A percentile compares a stretch with the other conserved stretches of the same genome.
These are phyloP conservation scores for Agarophyton chilense DNA, from an alignment of 23 red algal species.

Conservation along the genomic window DNA sequence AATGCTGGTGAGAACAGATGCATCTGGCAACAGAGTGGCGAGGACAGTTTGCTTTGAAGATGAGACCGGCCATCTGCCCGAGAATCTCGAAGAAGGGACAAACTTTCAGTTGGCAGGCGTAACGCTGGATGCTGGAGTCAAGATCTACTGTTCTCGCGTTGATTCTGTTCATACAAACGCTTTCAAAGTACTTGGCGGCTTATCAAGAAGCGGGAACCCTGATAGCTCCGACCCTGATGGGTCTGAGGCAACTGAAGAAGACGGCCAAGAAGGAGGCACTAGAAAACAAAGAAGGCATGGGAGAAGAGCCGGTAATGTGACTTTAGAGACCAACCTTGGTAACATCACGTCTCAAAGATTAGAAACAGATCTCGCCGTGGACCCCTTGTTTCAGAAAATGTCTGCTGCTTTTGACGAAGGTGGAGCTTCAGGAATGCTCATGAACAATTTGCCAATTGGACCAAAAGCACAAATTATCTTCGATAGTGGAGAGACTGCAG, in stretches of 20 bases:
- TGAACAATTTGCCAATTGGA: conserved; percentile 72
- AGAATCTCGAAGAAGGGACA: conserved; percentile 29
- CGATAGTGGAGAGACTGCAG: conserved; percentile 71
- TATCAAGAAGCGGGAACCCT: conserved; percentile 51
- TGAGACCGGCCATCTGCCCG: background rate
- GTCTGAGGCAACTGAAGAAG: background rate
- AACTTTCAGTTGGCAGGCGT: conserved; percentile 95
- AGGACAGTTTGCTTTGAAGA: conserved; percentile 40
- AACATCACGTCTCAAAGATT: conserved; percentile 82
- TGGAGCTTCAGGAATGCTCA: conserved; percentile 77
- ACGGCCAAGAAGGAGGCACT: conserved; percentile 27
- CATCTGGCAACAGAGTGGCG: conserved; percentile 10
- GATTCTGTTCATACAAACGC: conserved; percentile 94
- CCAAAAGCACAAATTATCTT: conserved; percentile 62
- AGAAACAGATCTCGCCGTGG: conserved; percentile 80
- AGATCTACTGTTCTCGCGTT: conserved; percentile 94
- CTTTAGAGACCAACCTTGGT: conserved; percentile 83
- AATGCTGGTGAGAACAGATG: conserved; percentile 49
- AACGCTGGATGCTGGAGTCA: conserved; percentile 93
- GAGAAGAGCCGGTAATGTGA: conserved; percentile 61
- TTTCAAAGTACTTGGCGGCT: conserved; percentile 85
- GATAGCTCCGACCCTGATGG: background rate
- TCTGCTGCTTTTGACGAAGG: conserved; percentile 88
- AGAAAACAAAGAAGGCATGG: conserved; percentile 38
- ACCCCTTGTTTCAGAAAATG: conserved; percentile 95